Evolutionary conservation across 1,284 basidiomycete species (phyloP), one percentile per base, ranked within the genome.

Genomic region (Sanghuangporus sanghuang): DNA sequence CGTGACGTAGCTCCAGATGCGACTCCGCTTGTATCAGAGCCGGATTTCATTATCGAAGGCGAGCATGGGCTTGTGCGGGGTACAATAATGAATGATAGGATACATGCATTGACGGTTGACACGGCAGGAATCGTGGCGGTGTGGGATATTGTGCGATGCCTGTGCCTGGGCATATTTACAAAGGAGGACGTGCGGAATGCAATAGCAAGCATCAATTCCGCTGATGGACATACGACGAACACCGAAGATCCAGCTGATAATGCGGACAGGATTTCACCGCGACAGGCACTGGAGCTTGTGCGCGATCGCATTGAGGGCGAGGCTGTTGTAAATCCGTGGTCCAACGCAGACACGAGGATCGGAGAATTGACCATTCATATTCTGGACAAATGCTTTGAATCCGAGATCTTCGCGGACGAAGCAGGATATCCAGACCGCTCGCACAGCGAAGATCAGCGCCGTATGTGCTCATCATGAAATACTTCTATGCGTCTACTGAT

Each of bases 321-420:
- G 74, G 94, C 92, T 0, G 86, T 92, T 36, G 87, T 94, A 4
- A 78, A 87, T 18, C 79, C 87, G 4, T 99, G 97, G 97, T 91
- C 91, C 58, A 85, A 83, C 18, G 88, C 93, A 27, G 96, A 98
- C 73, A 96, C 95, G 5, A 90, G 92, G 74, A 88, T 89, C 18
- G 96, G 96, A 1, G 85, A 93, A 39, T 79, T 99, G 65, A 90
- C 89, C 0, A 86, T 99, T 3, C 94, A 98, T 76, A 72, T 99
- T 49, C 92, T 86, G 62, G 93, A 97, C 69, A 78, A 84, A 55
- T 93, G 90, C 68, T 98, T 98, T 73, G 95, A 98, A 66, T 93
- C 93, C 9, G 97, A 99, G 76, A 87, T 96, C 3, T 98, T 97
- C 72, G 87, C 91, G 3, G 96, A 98, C 73, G 96, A 99, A 75